Conservation (phyloP, 1,139 yeast species). For the Pichia sp. region DNA sequence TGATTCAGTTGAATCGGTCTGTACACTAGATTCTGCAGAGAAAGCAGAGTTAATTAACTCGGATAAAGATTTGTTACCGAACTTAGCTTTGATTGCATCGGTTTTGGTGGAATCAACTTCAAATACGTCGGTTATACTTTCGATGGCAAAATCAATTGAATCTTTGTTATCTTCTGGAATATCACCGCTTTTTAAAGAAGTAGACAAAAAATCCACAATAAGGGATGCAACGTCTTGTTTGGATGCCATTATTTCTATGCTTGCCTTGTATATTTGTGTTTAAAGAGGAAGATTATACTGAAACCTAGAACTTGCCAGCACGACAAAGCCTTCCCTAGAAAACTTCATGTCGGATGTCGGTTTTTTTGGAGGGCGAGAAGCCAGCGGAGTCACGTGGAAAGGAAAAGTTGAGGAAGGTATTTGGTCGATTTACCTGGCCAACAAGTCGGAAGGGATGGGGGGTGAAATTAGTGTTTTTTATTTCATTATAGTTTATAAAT, state of each 20-base stretch:
- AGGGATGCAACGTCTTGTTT: conserved; percentile 70
- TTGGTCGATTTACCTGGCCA: too few relatives aligned
- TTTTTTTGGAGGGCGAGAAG: too few relatives aligned
- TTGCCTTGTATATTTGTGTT: neutral
- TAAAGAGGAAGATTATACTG: too few relatives aligned
- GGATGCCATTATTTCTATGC: conserved; percentile 19
- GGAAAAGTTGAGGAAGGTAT: too few relatives aligned
- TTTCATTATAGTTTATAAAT: too few relatives aligned
- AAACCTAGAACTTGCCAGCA: too few relatives aligned
- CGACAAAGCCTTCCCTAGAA: too few relatives aligned
- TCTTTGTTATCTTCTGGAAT: conserved; percentile 78
- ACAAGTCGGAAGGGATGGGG: too few relatives aligned
- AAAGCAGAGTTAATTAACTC: conserved; percentile 35
- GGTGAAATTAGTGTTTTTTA: too few relatives aligned
- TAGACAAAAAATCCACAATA: conserved; percentile 65
- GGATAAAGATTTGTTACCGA: conserved; percentile 45
- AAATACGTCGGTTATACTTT: conserved; percentile 85
- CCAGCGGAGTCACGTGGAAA: too few relatives aligned
- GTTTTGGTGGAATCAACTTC: conserved; percentile 52
- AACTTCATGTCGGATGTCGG: too few relatives aligned
- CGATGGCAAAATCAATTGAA: conserved; percentile 92
- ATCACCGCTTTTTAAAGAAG: conserved; percentile 54
- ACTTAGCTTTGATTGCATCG: conserved; percentile 33
- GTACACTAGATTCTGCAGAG: neutral
- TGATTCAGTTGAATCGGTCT: conserved; percentile 21